A percentile compares a stretch with the other conserved stretches of the same genome.
Conservation (phyloP, 352 stramenopile species). For the Phytophthora boehmeriae region DNA sequence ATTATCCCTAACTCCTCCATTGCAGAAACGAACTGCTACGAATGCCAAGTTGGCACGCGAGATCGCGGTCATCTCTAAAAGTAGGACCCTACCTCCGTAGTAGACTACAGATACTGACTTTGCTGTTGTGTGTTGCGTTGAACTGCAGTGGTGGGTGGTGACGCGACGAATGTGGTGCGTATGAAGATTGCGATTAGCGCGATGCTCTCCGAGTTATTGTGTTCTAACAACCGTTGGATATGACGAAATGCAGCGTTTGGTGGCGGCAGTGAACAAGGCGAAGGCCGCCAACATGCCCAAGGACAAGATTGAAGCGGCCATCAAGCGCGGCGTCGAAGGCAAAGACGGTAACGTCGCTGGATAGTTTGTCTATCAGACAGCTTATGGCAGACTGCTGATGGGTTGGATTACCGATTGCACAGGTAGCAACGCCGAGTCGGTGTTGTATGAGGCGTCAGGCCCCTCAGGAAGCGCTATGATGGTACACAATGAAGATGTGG, state of each 20-base stretch:
- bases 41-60: conserved; percentile 80
- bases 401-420: conserved; percentile 1
- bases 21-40: conserved; percentile 79
- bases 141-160: conserved; percentile 53
- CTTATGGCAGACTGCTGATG: neutral
- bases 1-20: neutral
- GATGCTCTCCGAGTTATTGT: neutral
- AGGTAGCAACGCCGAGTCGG: conserved; percentile 69
- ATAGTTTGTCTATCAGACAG: neutral
- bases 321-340: conserved; percentile 82
- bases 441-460: conserved; percentile 83
- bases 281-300: conserved; percentile 87
- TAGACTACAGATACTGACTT: neutral
- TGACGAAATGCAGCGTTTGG: conserved; percentile 36
- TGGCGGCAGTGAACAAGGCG: conserved; percentile 69
- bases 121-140: conserved; percentile 5
- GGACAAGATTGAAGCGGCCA: conserved; percentile 82
- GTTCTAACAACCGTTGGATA: neutral
- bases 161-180: conserved; percentile 76
- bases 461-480: conserved; percentile 75
- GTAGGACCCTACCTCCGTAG: conserved; percentile 18
- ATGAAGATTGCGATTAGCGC: no score
- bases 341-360: conserved; percentile 57
- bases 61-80: conserved; percentile 78
- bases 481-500: conserved; percentile 30